A percentile compares a stretch with the other conserved stretches of the same genome.
Evolutionary conservation across 176 grass and related monocot species (phyloP).

Genomic region (Aegilops tauschii): DNA sequence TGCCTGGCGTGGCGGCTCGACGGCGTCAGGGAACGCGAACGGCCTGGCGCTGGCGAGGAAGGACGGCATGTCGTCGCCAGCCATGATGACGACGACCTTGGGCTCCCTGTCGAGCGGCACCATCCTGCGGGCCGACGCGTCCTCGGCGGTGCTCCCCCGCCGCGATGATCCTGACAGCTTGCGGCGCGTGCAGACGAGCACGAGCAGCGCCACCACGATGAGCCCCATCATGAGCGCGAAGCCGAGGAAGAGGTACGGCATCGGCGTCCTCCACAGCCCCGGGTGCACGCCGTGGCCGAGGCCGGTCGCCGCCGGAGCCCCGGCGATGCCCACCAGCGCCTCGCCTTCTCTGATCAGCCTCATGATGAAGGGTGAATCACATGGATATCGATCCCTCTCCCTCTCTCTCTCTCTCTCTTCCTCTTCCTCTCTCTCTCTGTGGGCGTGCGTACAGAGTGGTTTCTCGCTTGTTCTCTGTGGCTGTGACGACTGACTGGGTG

Average conservation of each 20-base stretch:
- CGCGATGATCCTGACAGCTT: neutral
- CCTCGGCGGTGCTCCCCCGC: neutral
- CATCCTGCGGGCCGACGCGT: neutral
- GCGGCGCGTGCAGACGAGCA: slow-evolving; percentile 30
- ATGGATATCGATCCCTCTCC: no score
- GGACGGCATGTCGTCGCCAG: slow-evolving; percentile 20
- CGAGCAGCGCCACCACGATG: slow-evolving; percentile 36
- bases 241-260: slow-evolving; percentile 39
- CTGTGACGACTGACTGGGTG: no score
- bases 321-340: no score
- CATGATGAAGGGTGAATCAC: no score
- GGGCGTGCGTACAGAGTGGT: no score
- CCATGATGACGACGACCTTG: slow-evolving; percentile 43
- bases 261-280: slow-evolving; percentile 38
- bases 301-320: no score
- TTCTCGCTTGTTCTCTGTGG: no score
- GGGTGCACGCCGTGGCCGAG: neutral
- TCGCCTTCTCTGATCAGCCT: no score
- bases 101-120: neutral
- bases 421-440: no score
- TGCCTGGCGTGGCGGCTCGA: neutral
- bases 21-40: neutral
- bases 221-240: slow-evolving; percentile 11
- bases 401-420: no score
- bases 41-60: slow-evolving; percentile 44